phyloP scores from a whole-genome alignment of 345 rosid species.

The Populus nigra region DNA sequence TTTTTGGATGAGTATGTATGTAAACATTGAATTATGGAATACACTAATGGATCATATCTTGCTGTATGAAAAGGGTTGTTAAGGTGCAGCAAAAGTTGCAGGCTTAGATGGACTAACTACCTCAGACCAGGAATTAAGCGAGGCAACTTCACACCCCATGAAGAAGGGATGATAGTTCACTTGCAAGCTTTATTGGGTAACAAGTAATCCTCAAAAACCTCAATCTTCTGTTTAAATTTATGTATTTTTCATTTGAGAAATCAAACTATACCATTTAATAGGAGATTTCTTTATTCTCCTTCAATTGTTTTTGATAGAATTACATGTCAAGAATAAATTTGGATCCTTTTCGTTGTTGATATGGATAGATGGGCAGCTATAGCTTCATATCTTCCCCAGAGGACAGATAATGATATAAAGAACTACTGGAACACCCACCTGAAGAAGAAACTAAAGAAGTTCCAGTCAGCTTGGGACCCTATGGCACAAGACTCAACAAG shows the following conservation, averaged over 20 bases:
- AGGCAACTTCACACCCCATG: constrained; percentile 95
- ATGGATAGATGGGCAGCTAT: constrained; percentile 90
- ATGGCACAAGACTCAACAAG: constrained; percentile 28
- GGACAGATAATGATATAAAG: constrained; percentile 95
- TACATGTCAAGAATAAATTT: not conserved
- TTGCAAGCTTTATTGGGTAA: constrained; percentile 98
- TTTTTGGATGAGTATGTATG: not conserved
- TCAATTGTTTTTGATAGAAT: not conserved
- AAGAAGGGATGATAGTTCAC: constrained; percentile 97
- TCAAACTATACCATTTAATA: not conserved
- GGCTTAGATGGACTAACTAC: constrained; percentile 99
- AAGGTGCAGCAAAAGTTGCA: constrained; percentile 98
- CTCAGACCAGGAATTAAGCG: constrained; percentile 96
- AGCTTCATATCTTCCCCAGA: constrained; percentile 95
- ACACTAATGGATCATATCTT: constrained; percentile 2
- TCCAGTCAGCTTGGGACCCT: constrained; percentile 41
- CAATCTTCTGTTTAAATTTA: not conserved
- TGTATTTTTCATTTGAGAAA: not conserved
- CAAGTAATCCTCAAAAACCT: constrained; percentile 62
- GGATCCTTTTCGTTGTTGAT: not conserved
- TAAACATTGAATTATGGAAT: not conserved
- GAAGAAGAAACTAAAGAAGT: constrained; percentile 91
- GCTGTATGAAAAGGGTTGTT: constrained; percentile 46
- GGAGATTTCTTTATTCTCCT: too few species aligned
- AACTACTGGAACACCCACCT: constrained; percentile 99